These are phyloP conservation scores for Citrus sinensis DNA, from an alignment of 345 rosid genomes.

Conservation along the genomic window DNA sequence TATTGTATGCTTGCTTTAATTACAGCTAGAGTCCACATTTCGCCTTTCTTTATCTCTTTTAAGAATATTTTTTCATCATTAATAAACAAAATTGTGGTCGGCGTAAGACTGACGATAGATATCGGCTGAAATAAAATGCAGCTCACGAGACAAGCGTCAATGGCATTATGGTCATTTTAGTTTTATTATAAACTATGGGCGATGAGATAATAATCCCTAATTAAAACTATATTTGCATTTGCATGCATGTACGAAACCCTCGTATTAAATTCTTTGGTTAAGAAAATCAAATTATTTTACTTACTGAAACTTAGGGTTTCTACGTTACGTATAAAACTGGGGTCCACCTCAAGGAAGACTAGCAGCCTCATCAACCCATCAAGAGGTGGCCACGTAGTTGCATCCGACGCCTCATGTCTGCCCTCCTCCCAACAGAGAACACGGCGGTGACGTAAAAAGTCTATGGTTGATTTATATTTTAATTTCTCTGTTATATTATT, in stretches of 20 bases:
- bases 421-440: background rate
- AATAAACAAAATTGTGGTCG: background rate
- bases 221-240: background rate
- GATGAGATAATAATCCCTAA: background rate
- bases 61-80: background rate
- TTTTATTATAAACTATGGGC: background rate
- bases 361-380: background rate
- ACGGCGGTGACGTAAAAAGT: background rate
- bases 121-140: background rate
- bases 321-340: constrained; percentile 6
- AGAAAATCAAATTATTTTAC: background rate
- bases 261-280: background rate
- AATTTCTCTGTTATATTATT: background rate
- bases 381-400: constrained; percentile 4
- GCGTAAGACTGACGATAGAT: background rate
- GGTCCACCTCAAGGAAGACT: background rate
- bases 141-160: background rate
- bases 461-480: background rate
- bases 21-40: background rate
- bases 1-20: background rate
- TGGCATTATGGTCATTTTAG: background rate
- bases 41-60: background rate
- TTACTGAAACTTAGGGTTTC: background rate
- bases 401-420: constrained; percentile 11
- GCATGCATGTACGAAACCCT: constrained; percentile 11